Conservation (phyloP, 176 grass and related monocot genomes). For the Carex cristatella region DNA sequence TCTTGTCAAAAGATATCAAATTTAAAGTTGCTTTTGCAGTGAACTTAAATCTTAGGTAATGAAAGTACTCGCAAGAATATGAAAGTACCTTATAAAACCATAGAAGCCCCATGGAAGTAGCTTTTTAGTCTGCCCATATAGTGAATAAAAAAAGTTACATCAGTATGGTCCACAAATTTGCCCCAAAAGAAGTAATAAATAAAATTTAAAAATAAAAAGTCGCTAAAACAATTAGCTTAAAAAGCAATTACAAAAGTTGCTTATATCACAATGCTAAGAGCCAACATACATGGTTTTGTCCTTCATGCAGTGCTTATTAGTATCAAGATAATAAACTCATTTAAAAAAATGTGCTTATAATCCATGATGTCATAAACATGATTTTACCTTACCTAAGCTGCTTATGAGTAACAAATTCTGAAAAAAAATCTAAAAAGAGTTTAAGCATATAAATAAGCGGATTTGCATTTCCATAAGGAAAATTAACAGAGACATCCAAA, state of each 20-base stretch:
- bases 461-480: not conserved
- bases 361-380: not conserved
- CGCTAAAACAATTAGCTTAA: not conserved
- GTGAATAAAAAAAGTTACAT: constrained; percentile 16
- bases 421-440: not conserved
- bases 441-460: too few relatives aligned
- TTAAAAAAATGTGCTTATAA: not conserved
- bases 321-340: not conserved
- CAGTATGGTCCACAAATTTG: not conserved
- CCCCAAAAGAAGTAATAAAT: not conserved
- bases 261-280: not conserved
- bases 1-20: constrained; percentile 4
- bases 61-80: not conserved
- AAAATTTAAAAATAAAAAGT: not conserved
- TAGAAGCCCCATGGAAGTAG: constrained; percentile 66
- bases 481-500: not conserved
- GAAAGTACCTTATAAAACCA: constrained; percentile 45
- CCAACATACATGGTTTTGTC: not conserved
- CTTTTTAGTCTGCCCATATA: constrained; percentile 56
- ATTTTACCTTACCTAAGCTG: not conserved
- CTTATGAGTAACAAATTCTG: not conserved
- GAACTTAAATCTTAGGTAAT: not conserved
- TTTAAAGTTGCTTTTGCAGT: not conserved
- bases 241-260: not conserved
- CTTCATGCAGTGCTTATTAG: not conserved